These are phyloP conservation scores for Malus hybrid DNA, from an alignment of 331 rosid species.

Conservation along the genomic window DNA sequence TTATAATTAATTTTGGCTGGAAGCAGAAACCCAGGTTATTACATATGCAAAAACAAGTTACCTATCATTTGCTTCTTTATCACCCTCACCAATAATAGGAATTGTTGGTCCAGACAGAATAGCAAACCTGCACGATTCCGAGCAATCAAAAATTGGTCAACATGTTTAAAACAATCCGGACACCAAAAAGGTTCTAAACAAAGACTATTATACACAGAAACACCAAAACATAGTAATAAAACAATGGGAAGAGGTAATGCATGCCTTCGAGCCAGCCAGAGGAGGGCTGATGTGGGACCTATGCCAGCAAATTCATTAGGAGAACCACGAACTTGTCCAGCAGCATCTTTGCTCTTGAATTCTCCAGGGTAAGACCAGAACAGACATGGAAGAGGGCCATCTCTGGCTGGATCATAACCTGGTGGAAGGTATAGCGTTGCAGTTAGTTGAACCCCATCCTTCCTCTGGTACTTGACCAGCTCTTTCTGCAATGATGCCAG, in stretches of 20 bases:
- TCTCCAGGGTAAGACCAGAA: conserved; percentile 99
- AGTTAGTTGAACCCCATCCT: conserved; percentile 96
- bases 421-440: conserved; percentile 98
- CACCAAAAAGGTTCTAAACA: not conserved
- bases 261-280: conserved; percentile 92
- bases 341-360: conserved; percentile 98
- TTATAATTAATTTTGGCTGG: not conserved
- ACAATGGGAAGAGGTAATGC: conserved; percentile 16
- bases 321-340: conserved; percentile 98
- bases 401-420: conserved; percentile 69
- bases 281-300: conserved; percentile 94
- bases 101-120: conserved; percentile 94
- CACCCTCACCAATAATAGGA: conserved; percentile 96
- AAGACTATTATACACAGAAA: not conserved
- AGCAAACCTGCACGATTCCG: conserved; percentile 67
- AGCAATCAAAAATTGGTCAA: conserved; percentile 27
- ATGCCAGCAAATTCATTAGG: conserved; percentile 98
- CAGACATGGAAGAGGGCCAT: conserved; percentile 96
- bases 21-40: conserved; percentile 4
- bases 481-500: conserved; percentile 87
- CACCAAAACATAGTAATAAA: conserved; percentile 9
- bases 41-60: conserved; percentile 15
- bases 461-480: conserved; percentile 92
- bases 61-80: conserved; percentile 95
- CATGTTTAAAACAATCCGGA: conserved; percentile 13